Base-by-base conservation (phyloP, 352 stramenopile genomes). In the Phytophthora pseudosyringae region DNA sequence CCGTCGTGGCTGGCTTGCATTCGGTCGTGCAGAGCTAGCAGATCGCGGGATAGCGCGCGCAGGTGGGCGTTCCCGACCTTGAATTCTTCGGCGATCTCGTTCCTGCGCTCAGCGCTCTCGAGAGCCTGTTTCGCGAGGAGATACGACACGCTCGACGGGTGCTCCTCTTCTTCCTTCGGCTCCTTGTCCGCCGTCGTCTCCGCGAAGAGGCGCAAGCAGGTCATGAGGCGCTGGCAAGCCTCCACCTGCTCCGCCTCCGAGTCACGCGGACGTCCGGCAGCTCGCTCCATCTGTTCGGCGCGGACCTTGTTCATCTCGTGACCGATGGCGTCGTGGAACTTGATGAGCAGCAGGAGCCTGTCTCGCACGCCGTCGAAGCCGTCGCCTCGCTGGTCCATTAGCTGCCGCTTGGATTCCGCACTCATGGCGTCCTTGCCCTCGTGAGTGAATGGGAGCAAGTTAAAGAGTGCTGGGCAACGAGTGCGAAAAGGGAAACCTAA, bases 241-340 rank as follows among this genome's bases (percentile, higher is more conserved):
- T 58, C 44, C 33, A 44, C 5, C 33, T 41, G 26, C 10, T 57
- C 52, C 31, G 18, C 29, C 36, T 53, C 35, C 45, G n/a, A 16
- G 44, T 56, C 41, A 12, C 35, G 33, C 18, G 21, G 39, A 41
- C 13, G 29, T 18, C 16, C 32, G 9, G 18, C 29, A 39, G 46
- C 29, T 33, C 51, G 15, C 41, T 51, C 31, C 11, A 7, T 35
- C n/a, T 64, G 44, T 33, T 64, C 11, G 4, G 25, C 11, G 48
- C 21, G 38, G 48, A 54, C 4, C 6, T 44, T 48, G 31, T 38
- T 21, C 49, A 61, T 67, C 32, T 33, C 41, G 13, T 43, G 26
- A 15, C 59, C 48, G 41, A 67, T 44, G 11, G 10, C n/a, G 32
- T 60, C 59, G 26, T 68, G 60, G 38, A 52, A 64, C 18, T 68